These are phyloP conservation scores for Epichloe festucae DNA, from an alignment of 2,329 filamentous ascomycete species.

Conservation along the genomic window DNA sequence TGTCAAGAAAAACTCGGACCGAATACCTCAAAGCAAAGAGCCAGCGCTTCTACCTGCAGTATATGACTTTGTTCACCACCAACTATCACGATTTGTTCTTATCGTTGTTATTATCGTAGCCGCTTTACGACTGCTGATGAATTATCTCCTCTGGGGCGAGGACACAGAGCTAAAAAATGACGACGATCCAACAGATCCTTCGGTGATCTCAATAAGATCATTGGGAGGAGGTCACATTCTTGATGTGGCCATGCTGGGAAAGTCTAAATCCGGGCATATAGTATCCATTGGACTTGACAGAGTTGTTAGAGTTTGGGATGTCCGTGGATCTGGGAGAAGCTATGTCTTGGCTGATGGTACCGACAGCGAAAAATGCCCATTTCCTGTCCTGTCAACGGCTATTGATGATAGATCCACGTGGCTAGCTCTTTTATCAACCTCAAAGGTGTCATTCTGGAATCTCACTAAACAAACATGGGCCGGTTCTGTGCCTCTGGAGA, in stretches of 20 bases:
- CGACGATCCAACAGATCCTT: constrained; percentile 29
- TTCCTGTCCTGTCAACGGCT: constrained; percentile 49
- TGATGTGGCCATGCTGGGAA: constrained; percentile 53
- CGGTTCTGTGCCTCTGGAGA: constrained; percentile 38
- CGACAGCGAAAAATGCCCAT: constrained; percentile 30
- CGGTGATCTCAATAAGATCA: constrained; percentile 46
- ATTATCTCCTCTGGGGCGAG: constrained; percentile 59
- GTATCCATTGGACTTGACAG: constrained; percentile 61
- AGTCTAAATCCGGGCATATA: constrained; percentile 50
- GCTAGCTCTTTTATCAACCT: constrained; percentile 51
- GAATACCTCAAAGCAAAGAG: constrained; percentile 37
- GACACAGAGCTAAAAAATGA: constrained; percentile 31
- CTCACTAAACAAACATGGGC: constrained; percentile 44
- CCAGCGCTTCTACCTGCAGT: constrained; percentile 23
- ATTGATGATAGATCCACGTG: constrained; percentile 52
- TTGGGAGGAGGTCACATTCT: constrained; percentile 51
- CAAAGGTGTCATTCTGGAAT: constrained; percentile 47
- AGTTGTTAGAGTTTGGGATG: constrained; percentile 52
- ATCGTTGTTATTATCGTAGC: constrained; percentile 50
- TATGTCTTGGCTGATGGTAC: constrained; percentile 30
- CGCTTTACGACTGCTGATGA: constrained; percentile 57
- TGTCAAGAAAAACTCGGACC: constrained; percentile 54
- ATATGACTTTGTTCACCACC: constrained; percentile 55
- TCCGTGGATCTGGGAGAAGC: constrained; percentile 30
- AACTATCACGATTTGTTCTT: constrained; percentile 45